Evolutionary conservation across 495 filamentous ascomycete genomes (phyloP), one percentile per base, ranked within the genome.

Genomic region (Viridothelium virens): DNA sequence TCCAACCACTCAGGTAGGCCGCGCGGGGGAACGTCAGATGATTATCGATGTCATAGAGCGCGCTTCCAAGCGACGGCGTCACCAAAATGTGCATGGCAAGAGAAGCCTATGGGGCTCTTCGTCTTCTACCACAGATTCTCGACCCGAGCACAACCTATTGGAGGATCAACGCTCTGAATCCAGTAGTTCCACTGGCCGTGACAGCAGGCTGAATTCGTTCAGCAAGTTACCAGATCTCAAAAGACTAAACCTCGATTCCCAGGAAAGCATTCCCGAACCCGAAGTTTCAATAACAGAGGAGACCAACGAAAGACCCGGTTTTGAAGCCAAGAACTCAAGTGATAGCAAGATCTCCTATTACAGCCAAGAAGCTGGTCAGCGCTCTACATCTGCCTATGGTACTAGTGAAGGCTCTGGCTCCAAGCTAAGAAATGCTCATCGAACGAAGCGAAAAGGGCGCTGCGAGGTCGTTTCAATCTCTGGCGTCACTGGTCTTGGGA

Each of bases 381-480:
- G 63, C 5, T 14, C 53, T 25, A 56, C 47, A 48, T 48, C 63
- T 31, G 63, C 47, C 25, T 38, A 50, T 56, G 34, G 38, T 5
- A 47, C 63, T 39, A 31, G 34, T 25, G 41, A 65, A n/a, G 47
- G 63, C 12, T 38, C 39, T 9, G 50, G 59, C 61, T 68, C 69
- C 7, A 65, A 82, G 65, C 70, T 78, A 4, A 81, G 80, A 65
- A 68, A 73, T 61, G 73, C 71, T 16, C 75, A 83, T 39, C 92
- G 87, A 69, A 79, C 86, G 65, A 84, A 87, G 59, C 82, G 85
- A 56, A 83, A 82, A 65, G 87, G 86, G 7, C 82, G 86, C 31
- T 91, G 87, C 70, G 91, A 96, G 71, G 83, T 96, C 31, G 84
- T 95, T 59, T 83, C 85, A 16, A 86, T 96, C 44, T 84, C 85